Evolutionary conservation across 306 rosid genomes (phyloP).

Genomic region (Begonia loranthoides): DNA sequence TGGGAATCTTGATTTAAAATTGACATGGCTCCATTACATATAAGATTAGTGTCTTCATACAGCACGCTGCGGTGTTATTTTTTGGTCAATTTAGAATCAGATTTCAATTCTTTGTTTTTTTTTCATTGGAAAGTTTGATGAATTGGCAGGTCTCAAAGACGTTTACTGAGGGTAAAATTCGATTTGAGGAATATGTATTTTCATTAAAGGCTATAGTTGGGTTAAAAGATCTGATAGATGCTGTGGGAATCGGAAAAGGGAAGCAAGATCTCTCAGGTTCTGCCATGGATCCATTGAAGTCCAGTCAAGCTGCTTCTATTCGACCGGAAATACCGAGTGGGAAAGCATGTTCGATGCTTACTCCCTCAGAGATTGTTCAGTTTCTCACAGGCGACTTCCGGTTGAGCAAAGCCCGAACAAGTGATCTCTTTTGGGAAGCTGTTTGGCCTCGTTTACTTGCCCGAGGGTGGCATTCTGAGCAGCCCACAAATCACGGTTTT

Average conservation of each 20-base stretch:
- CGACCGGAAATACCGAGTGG: slow-evolving; percentile 82
- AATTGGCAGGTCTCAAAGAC: slow-evolving; percentile 43
- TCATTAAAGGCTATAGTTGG: slow-evolving; percentile 51
- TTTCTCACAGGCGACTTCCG: slow-evolving; percentile 75
- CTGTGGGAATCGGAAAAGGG: slow-evolving; percentile 75
- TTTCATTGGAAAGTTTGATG: too few species aligned
- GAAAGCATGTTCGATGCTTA: slow-evolving; percentile 65
- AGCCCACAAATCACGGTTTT: slow-evolving; percentile 40
- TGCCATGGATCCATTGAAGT: not conserved
- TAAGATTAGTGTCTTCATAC: too few species aligned
- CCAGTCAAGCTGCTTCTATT: slow-evolving; percentile 32
- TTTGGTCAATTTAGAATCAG: too few species aligned
- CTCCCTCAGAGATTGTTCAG: slow-evolving; percentile 48
- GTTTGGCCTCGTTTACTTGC: slow-evolving; percentile 99
- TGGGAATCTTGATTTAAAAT: too few species aligned
- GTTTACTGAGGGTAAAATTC: slow-evolving; percentile 56
- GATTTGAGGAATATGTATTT: slow-evolving; percentile 61
- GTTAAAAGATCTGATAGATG: slow-evolving; percentile 60
- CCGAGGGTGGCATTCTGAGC: slow-evolving; percentile 97
- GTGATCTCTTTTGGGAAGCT: slow-evolving; percentile 93
- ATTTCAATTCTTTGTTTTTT: too few species aligned
- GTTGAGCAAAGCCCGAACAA: slow-evolving; percentile 85
- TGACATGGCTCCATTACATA: too few species aligned
- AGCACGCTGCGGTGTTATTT: too few species aligned
- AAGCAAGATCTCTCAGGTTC: slow-evolving; percentile 53